phyloP scores from a whole-genome alignment of 495 filamentous ascomycete genomes.

The Collariella sp. region DNA sequence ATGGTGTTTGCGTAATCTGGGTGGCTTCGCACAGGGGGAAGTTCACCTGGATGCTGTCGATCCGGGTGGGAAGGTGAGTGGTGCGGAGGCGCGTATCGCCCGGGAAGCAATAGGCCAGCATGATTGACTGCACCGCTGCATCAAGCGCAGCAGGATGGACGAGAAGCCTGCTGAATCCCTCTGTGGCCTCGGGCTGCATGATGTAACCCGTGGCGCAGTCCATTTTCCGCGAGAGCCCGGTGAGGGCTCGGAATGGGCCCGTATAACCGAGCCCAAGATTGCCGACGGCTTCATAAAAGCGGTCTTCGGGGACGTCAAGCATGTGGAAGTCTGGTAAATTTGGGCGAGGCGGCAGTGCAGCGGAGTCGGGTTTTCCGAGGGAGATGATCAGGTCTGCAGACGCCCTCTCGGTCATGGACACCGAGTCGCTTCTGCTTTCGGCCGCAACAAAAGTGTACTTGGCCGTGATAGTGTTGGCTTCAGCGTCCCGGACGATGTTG shows the following conservation, averaged over 20 bases:
- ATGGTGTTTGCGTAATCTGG: background rate
- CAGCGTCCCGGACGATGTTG: background rate
- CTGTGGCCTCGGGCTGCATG: background rate
- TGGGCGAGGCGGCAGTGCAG: background rate
- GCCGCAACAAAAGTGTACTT: background rate
- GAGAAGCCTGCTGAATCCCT: background rate
- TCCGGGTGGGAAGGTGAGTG: conserved; percentile 17
- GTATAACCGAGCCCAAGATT: background rate
- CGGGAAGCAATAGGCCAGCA: background rate
- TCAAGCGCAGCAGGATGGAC: conserved; percentile 24
- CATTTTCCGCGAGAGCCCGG: background rate
- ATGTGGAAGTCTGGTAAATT: background rate
- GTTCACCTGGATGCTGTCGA: conserved; percentile 18
- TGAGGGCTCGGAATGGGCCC: background rate
- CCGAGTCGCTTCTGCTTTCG: background rate
- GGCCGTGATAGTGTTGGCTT: background rate
- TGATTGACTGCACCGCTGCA: conserved; percentile 14
- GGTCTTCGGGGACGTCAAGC: background rate
- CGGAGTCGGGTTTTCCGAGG: background rate
- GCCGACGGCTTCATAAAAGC: background rate
- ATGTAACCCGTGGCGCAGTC: background rate
- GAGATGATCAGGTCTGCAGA: background rate
- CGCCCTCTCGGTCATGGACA: background rate
- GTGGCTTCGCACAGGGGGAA: background rate
- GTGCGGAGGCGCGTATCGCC: conserved; percentile 13